phyloP scores from a whole-genome alignment of 1,139 yeast species.

The Kodamaea sp. region DNA sequence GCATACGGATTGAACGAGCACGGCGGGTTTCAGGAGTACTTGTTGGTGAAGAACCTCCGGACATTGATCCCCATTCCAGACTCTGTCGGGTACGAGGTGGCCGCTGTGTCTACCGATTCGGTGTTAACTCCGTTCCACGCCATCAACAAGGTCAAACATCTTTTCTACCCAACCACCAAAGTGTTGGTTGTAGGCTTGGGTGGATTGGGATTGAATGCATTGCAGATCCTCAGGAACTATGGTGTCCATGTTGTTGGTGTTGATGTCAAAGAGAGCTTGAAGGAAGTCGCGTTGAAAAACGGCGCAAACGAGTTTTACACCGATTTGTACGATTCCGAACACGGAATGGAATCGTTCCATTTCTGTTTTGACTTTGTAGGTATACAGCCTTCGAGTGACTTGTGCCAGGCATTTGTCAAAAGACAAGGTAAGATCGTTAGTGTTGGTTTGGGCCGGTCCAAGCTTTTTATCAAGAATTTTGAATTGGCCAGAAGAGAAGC shows the following conservation, averaged over 20 bases:
- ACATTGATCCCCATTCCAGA: constrained; percentile 49
- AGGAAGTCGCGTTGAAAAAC: constrained; percentile 27
- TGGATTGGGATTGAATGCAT: constrained; percentile 52
- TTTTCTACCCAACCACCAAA: constrained; percentile 36
- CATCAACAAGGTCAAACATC: constrained; percentile 37
- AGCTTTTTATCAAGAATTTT: constrained; percentile 33
- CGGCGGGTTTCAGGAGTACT: constrained; percentile 54
- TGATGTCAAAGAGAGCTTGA: constrained; percentile 38
- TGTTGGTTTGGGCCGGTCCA: constrained; percentile 45
- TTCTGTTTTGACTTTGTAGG: constrained; percentile 51
- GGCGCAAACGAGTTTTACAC: constrained; percentile 50
- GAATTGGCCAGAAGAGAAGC: constrained; percentile 45
- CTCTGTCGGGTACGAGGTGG: constrained; percentile 43
- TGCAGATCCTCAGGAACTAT: constrained; percentile 44
- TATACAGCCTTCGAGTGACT: constrained; percentile 35
- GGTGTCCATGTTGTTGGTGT: constrained; percentile 44
- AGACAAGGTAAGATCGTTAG: constrained; percentile 42
- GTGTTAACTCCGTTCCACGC: constrained; percentile 56
- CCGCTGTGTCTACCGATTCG: constrained; percentile 53
- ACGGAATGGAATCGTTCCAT: constrained; percentile 36
- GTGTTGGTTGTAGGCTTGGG: constrained; percentile 51
- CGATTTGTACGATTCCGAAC: constrained; percentile 29
- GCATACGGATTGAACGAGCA: constrained; percentile 48
- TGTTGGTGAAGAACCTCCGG: constrained; percentile 37
- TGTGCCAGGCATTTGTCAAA: constrained; percentile 35